Evolutionary conservation across 331 rosid genomes (phyloP).

Genomic region (Spiraea crenata): DNA sequence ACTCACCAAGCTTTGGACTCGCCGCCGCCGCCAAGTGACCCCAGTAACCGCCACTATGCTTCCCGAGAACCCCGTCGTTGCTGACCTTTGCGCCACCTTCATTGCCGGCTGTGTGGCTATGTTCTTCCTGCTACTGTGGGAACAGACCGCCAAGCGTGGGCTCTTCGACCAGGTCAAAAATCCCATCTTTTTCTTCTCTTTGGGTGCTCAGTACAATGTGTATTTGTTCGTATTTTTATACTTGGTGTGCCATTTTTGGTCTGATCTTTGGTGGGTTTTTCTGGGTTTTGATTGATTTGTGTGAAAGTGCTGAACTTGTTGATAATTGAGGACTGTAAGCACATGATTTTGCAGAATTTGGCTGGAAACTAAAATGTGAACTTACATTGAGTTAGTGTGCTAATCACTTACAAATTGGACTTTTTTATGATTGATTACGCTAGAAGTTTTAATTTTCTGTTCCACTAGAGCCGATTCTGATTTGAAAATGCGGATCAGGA

Average conservation of each 20-base stretch:
- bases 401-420: not conserved
- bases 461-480: not conserved
- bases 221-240: not conserved
- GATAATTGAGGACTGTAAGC: not conserved
- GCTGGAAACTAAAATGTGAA: not conserved
- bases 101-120: conserved; percentile 48
- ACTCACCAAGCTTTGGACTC: conserved; percentile 7
- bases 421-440: not conserved
- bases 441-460: not conserved
- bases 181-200: not conserved
- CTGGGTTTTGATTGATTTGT: conserved; percentile 15
- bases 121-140: conserved; percentile 55
- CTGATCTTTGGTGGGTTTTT: not conserved
- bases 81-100: conserved; percentile 62
- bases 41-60: conserved; percentile 45
- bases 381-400: not conserved
- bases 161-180: conserved; percentile 67
- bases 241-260: not conserved
- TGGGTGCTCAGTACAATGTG: not conserved
- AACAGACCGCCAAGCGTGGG: conserved; percentile 62
- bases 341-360: not conserved
- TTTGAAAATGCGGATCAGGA: not conserved
- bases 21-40: conserved; percentile 26
- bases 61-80: conserved; percentile 43
- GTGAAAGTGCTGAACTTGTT: conserved; percentile 9